Conservation (phyloP, 306 rosid species). For the Ormosia emarginata region DNA sequence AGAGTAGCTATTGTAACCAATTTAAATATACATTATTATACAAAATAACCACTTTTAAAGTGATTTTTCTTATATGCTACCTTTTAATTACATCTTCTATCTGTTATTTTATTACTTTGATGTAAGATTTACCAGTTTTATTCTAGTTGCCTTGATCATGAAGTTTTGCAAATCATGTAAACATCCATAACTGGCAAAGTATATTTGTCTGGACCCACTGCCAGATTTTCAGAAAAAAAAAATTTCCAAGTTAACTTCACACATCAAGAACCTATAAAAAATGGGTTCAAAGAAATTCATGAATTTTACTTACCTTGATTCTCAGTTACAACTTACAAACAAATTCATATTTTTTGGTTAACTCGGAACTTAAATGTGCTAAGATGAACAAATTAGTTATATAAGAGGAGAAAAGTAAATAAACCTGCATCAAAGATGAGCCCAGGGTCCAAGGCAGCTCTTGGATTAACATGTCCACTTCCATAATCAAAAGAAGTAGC, state of each 20-base stretch:
- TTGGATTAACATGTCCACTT: conserved; percentile 90
- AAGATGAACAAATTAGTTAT: neutral
- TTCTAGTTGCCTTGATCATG: neutral
- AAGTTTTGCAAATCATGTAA: neutral
- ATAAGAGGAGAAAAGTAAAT: conserved; percentile 15
- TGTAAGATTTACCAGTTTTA: neutral
- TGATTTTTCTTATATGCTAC: neutral
- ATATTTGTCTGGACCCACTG: neutral
- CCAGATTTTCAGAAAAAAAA: neutral
- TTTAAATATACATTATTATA: neutral
- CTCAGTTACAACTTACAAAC: neutral
- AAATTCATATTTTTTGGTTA: neutral
- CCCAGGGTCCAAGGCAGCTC: conserved; percentile 94
- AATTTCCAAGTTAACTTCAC: neutral
- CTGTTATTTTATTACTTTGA: neutral
- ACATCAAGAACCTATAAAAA: neutral
- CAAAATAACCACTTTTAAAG: neutral
- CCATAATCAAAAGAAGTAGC: conserved; percentile 98
- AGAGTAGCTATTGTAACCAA: neutral
- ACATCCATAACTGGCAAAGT: neutral
- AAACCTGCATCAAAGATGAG: conserved; percentile 93
- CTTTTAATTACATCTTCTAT: neutral
- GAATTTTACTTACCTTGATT: neutral
- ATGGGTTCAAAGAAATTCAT: neutral
- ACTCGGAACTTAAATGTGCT: neutral